Evolutionary conservation across 2,329 filamentous ascomycete genomes (phyloP).

Genomic region (Penicillium sp.): DNA sequence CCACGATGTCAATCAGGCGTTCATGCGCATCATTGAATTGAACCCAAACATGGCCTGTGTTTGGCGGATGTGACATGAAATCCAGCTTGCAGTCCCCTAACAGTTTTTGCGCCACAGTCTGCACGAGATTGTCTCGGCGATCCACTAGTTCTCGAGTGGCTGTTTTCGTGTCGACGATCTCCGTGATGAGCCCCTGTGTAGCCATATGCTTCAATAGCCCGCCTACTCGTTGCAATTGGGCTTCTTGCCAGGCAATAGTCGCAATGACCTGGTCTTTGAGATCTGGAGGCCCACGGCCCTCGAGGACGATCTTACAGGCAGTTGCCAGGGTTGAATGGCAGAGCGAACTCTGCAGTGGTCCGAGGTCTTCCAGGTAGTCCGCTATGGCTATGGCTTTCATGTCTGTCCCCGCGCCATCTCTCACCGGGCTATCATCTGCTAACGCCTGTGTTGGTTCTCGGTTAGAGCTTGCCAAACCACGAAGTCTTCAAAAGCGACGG

Average conservation of each 20-base stretch:
- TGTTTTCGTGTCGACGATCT: not conserved
- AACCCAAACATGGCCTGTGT: not conserved
- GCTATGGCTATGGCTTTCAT: conserved; percentile 6
- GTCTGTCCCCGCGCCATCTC: not conserved
- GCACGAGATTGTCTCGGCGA: not conserved
- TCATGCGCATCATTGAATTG: not conserved
- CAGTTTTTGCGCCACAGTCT: not conserved
- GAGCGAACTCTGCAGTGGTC: not conserved
- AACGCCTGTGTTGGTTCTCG: not conserved
- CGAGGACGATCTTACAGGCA: conserved; percentile 4
- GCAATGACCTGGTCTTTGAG: conserved; percentile 4
- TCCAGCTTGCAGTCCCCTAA: not conserved
- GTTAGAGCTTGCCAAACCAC: not conserved
- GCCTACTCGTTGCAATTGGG: not conserved
- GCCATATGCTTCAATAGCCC: not conserved
- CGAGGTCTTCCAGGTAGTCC: conserved; percentile 9
- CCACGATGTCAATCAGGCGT: not conserved
- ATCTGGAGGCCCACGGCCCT: conserved; percentile 7
- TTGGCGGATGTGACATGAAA: not conserved
- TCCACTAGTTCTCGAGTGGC: not conserved
- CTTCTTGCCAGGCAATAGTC: not conserved
- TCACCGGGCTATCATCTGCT: not conserved
- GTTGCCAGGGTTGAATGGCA: not conserved
- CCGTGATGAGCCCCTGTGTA: not conserved
- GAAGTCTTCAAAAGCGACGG: not conserved